These are phyloP conservation scores for Zychaea mexicana DNA, from an alignment of 371 early-diverging fungal species.

Conservation along the genomic window DNA sequence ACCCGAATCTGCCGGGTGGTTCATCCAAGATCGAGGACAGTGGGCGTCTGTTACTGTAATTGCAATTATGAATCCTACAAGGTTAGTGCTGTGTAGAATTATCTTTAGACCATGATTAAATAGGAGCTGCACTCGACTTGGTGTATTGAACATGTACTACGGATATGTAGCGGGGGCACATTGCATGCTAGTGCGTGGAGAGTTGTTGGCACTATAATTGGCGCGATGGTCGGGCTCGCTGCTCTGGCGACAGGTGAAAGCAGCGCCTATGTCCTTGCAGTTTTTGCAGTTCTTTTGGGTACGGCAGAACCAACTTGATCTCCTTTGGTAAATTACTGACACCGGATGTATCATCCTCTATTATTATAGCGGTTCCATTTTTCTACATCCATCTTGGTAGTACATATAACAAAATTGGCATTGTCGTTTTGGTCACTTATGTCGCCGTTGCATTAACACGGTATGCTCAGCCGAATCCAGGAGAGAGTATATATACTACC, in stretches of 20 bases:
- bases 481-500: slow-evolving; percentile 31
- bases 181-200: slow-evolving; percentile 55
- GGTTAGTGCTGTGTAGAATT: slow-evolving; percentile 28
- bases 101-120: neutral
- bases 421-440: slow-evolving; percentile 44
- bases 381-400: slow-evolving; percentile 51
- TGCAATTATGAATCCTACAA: slow-evolving; percentile 63
- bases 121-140: too few species aligned
- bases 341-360: too few species aligned
- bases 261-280: slow-evolving; percentile 52
- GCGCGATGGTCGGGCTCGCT: slow-evolving; percentile 52
- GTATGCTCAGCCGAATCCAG: slow-evolving; percentile 31
- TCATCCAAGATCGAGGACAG: slow-evolving; percentile 48
- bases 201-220: slow-evolving; percentile 55
- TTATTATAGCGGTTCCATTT: slow-evolving; percentile 39
- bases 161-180: slow-evolving; percentile 49
- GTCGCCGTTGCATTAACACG: slow-evolving; percentile 39
- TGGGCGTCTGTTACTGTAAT: slow-evolving; percentile 61
- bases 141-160: too few species aligned
- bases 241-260: slow-evolving; percentile 48
- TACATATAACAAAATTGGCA: slow-evolving; percentile 44
- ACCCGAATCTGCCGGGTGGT: slow-evolving; percentile 34
- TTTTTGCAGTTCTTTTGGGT: slow-evolving; percentile 59
- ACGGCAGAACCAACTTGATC: neutral
- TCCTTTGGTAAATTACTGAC: neutral